Base-by-base conservation (phyloP, 163 green algal species). In the Coccomyxa subellipsoidea region DNA sequence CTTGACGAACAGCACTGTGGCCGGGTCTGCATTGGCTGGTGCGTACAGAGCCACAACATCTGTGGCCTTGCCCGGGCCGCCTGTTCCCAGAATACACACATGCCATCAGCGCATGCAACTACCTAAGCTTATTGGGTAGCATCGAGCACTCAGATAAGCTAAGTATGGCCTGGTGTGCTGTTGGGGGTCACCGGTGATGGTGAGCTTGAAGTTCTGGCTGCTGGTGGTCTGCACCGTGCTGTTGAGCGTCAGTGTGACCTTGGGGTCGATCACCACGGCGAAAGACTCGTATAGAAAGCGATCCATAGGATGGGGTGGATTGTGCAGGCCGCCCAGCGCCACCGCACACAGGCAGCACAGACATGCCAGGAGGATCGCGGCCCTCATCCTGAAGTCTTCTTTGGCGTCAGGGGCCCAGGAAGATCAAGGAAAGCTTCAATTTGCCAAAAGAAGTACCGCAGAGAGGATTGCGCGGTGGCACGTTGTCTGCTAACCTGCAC, bases 1-100 rank as follows among this genome's bases (percentile, higher is more conserved):
- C 31, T 78, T 54, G 35, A 78, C 72, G 47, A 78, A 53, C 31
- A 78, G 25, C 72, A 53, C 31, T 12, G 36, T 78, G 72, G 27
- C 47, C 15, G 29, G 31, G 36, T 54, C 31, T 31, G 72, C 72
- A 18, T 38, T 31, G 36, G 37, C 72, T 53, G 72, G 36, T 29
- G 36, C 35, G 35, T 54, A 78, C 27, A 78, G 72, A 0, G 32
- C 31, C 38, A 84, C 38, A 38, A 84, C 5, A 37, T 27, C n/a
- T 54, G 69, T 9, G 21, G 72, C n/a, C 66, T 59, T 37, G 39
- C 69, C 80, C 53, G 78, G 6, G 73, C 79, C 73, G 10, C 35
- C 54, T 38, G 80, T 69, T 38, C 69, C 47, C n/a, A n/a, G n/a
- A n/a, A n/a, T n/a, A n/a, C n/a, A n/a, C n/a, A n/a, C n/a, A n/a